phyloP scores from a whole-genome alignment of 768 basidiomycete species.

The Solioccasus polychromus region DNA sequence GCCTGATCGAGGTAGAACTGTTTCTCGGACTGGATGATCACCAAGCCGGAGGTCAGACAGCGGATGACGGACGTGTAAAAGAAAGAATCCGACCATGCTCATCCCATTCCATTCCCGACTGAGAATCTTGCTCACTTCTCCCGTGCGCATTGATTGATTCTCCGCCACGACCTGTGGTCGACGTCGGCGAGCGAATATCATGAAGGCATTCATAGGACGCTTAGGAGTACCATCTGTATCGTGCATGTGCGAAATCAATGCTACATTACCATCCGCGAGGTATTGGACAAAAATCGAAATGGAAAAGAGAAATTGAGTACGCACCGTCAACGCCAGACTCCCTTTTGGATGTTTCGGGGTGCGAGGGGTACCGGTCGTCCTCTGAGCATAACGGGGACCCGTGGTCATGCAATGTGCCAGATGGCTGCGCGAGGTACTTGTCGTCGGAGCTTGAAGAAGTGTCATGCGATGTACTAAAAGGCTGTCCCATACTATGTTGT shows the following conservation, averaged over 20 bases:
- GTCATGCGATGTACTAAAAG: too few species aligned
- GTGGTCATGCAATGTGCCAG: conserved; percentile 38
- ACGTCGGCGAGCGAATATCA: conserved; percentile 85
- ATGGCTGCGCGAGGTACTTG: too few species aligned
- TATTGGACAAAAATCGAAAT: conserved; percentile 13
- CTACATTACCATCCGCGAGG: conserved; percentile 37
- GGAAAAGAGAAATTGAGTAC: conserved; percentile 9
- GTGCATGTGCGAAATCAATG: conserved; percentile 73
- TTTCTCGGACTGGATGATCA: conserved; percentile 59
- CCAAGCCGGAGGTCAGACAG: conserved; percentile 13
- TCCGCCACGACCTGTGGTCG: conserved; percentile 84
- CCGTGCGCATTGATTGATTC: conserved; percentile 86
- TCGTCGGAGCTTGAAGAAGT: too few species aligned
- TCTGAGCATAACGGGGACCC: conserved; percentile 58
- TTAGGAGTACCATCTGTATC: conserved; percentile 88
- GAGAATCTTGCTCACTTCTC: conserved; percentile 85
- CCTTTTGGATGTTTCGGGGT: conserved; percentile 37
- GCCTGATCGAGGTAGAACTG: conserved; percentile 88
- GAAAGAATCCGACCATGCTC: conserved; percentile 52
- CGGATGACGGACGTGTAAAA: conserved; percentile 7
- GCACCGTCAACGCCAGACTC: conserved; percentile 49
- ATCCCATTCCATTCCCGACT: conserved; percentile 85
- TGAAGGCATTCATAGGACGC: conserved; percentile 91
- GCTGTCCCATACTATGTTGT: conserved; percentile 24
- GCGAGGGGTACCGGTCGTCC: conserved; percentile 41